Base-by-base conservation (phyloP, 2,329 filamentous ascomycete species). In the Emergomyces orientalis region DNA sequence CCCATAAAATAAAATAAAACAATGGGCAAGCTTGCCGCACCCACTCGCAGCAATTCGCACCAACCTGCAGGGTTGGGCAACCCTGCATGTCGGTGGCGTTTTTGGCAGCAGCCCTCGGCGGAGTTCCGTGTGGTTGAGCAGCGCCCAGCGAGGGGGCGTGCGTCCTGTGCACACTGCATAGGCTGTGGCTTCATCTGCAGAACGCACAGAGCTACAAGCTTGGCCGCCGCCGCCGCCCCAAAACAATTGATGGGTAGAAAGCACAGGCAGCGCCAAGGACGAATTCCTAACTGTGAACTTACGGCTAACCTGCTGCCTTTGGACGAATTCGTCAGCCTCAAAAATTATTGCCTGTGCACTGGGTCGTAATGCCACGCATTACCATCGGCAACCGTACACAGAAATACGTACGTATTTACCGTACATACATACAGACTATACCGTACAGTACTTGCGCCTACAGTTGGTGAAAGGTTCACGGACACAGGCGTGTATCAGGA, bases 111-210 rank as follows among this genome's bases (percentile, higher is more conserved):
- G 5, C 13, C 37, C 27, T 58, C 55, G 55, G 55, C 22, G 55
- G 39, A 58, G 55, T 58, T 58, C 55, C 55, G 55, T 58, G 37
- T 58, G 55, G 55, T 30, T 27, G 37, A 55, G 19, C 7, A 22
- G 27, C 22, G 27, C 49, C 27, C 49, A 14, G 45, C n/a, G 22
- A 25, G 27, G 14, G 32, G 17, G 52, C 30, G 32, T 55, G 52
- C 32, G 32, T 37, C 52, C 32, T 34, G 11, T 47, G 43, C 43
- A 22, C 7, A 19, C n/a, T 25, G 19, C 19, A 7, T 14, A 54
- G 27, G 22, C 7, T 54, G 51, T 32, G 51, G 51, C 51, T 32
- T 54, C 27, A 3, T 54, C 22, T 55, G 51, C 51, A 55, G 52
- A 55, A 47, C 43, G 6, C 43, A 25, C 43, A 47, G 43, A 47